These are phyloP conservation scores for Cercospora zeae-maydis DNA, from an alignment of 2,329 filamentous ascomycete genomes.

Conservation along the genomic window DNA sequence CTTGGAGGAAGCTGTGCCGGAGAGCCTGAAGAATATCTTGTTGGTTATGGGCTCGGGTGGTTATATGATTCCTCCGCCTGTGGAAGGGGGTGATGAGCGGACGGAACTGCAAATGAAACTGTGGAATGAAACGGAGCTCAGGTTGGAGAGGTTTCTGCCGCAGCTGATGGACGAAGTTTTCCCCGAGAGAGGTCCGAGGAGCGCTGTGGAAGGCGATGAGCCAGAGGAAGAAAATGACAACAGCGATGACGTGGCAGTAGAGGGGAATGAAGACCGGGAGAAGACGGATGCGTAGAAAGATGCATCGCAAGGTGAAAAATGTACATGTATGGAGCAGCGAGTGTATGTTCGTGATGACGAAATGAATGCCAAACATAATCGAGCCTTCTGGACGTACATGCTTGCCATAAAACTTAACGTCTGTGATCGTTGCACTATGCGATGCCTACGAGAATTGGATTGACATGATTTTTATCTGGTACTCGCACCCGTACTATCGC, in stretches of 20 bases:
- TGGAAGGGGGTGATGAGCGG: constrained; percentile 40
- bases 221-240: background rate
- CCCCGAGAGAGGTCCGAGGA: constrained; percentile 34
- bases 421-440: too few relatives aligned
- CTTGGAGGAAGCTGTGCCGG: constrained; percentile 89
- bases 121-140: constrained; percentile 60
- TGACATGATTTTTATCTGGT: too few relatives aligned
- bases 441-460: too few relatives aligned
- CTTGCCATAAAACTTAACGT: background rate
- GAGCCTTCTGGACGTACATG: background rate
- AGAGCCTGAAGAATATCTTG: constrained; percentile 93
- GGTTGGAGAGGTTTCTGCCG: constrained; percentile 59
- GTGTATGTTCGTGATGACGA: background rate
- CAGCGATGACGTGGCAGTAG: background rate
- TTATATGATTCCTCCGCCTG: constrained; percentile 63
- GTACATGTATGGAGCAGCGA: background rate
- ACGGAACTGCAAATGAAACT: constrained; percentile 50
- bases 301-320: background rate
- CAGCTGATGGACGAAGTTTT: constrained; percentile 58
- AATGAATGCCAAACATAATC: background rate
- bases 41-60: constrained; percentile 91
- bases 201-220: background rate
- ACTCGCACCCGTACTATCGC: too few relatives aligned
- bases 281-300: constrained; percentile 8
- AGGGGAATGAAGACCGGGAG: background rate